A percentile compares a stretch with the other conserved stretches of the same genome.
These are phyloP conservation scores for Xylariaceae sp. DNA, from an alignment of 2,329 filamentous ascomycete genomes.

Conservation along the genomic window DNA sequence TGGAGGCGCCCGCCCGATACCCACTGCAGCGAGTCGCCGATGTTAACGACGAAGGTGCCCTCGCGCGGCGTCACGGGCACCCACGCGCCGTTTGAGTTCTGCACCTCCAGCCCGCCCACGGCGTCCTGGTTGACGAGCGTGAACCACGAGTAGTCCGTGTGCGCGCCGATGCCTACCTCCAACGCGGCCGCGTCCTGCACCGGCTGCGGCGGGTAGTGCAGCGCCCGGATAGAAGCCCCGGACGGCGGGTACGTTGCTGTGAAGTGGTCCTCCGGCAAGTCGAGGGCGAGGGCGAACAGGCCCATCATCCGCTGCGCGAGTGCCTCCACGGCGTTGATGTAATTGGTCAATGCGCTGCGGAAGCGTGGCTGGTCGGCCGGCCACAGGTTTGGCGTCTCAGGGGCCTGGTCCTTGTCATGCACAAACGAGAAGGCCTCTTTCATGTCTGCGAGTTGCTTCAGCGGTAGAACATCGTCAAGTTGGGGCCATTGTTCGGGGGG, in stretches of 20 bases:
- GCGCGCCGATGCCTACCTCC: not conserved
- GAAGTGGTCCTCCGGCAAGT: not conserved
- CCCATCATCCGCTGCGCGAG: not conserved
- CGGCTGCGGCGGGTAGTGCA: not conserved
- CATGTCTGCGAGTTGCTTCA: not conserved
- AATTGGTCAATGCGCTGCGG: not conserved
- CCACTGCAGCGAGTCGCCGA: slow-evolving; percentile 1
- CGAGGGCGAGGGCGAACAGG: not conserved
- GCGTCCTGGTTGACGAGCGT: not conserved
- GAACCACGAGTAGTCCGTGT: not conserved
- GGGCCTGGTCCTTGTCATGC: not conserved
- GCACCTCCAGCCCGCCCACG: slow-evolving; percentile 1
- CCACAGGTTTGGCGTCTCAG: not conserved
- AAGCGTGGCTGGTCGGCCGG: not conserved
- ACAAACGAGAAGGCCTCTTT: not conserved
- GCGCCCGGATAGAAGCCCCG: not conserved
- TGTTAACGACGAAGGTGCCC: slow-evolving; percentile 3
- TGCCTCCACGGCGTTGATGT: not conserved
- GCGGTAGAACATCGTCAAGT: not conserved
- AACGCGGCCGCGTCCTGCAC: not conserved
- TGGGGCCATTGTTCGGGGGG: not conserved
- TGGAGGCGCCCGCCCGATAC: not conserved
- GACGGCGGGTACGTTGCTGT: not conserved
- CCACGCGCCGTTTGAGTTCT: not conserved
- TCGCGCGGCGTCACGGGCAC: not conserved